Percentiles rank a stretch among this genome's conserved stretches.
These are phyloP conservation scores for Lichtheimia hyalospora DNA, from an alignment of 371 early-diverging fungal genomes.

Conservation along the genomic window DNA sequence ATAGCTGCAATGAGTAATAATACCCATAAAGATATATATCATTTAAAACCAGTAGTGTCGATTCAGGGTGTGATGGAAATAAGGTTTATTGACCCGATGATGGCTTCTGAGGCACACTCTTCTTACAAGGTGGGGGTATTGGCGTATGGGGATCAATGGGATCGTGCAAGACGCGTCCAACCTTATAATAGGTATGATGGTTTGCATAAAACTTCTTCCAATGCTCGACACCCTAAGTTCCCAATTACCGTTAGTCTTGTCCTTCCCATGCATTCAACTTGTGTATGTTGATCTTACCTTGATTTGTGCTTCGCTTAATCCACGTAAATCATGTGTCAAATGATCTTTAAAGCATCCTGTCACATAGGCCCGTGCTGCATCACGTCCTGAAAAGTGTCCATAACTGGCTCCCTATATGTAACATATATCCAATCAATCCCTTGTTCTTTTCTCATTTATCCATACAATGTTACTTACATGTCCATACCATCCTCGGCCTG, in stretches of 20 bases:
- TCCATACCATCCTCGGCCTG: constrained; percentile 74
- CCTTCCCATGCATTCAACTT: too few species aligned
- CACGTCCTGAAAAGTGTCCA: constrained; percentile 89
- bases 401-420: constrained; percentile 73
- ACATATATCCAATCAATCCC: too few species aligned
- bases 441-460: too few species aligned
- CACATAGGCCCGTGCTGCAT: constrained; percentile 91
- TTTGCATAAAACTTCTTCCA: constrained; percentile 91
- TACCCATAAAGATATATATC: too few species aligned
- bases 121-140: constrained; percentile 63
- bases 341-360: constrained; percentile 94
- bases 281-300: constrained; percentile 38
- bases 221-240: constrained; percentile 61
- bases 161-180: constrained; percentile 80
- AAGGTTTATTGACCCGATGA: not conserved
- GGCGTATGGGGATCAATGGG: constrained; percentile 83
- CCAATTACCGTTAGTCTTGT: not conserved
- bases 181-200: constrained; percentile 79
- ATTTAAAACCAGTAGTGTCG: not conserved
- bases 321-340: constrained; percentile 91
- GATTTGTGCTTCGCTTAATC: constrained; percentile 70
- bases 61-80: too few species aligned
- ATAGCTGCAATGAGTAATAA: too few species aligned
- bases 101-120: constrained; percentile 39
- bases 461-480: constrained; percentile 34